Evolutionary conservation across 169 alveolate genomes (phyloP), one percentile per base, ranked within the genome.

Genomic region (Cryptosporidium xiaoi): DNA sequence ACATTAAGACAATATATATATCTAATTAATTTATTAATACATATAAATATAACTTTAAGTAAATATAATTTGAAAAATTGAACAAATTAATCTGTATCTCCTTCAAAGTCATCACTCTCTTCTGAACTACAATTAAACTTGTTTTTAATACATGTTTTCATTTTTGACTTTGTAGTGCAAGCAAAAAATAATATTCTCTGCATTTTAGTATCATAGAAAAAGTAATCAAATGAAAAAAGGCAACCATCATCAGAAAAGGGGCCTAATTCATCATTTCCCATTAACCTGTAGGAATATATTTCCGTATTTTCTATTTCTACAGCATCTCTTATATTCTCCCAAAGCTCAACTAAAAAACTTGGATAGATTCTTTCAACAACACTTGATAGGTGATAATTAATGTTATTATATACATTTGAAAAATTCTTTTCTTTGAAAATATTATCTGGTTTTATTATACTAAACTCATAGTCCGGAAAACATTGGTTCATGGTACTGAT

Each of bases 401-500:
- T 91, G 29, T 82, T 83, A 29, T 69, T 92, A 51, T 90, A 64
- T 62, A 71, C 94, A 2, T n/a, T 66, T 34, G 82, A 66, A 34
- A 90, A 64, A 6, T 66, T 68, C 48, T 56, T 51, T 16, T 66
- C 93, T 40, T 91, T 68, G 48, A 71, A 60, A 64, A 91, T 68
- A 71, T 82, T 83, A n/a, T 82, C 94, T 27, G 94, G 94, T 13
- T 84, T 91, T 31, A 91, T 51, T 50, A 91, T 55, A 60, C 93
- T 91, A 71, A 91, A 91, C 58, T 91, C 94, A 77, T 90, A 91
- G 66, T 91, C 93, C 1, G 94, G 94, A 58, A 91, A 91, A 83
- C 94, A 91, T 68, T 90, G 93, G 56, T 91, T 91, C 66, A 91
- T 77, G 5, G 94, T 83, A 33, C 91, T 66, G 20, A 91, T 91